These are phyloP conservation scores for Hypoxylon sp. DNA, from an alignment of 2,329 filamentous ascomycete species.

Conservation along the genomic window DNA sequence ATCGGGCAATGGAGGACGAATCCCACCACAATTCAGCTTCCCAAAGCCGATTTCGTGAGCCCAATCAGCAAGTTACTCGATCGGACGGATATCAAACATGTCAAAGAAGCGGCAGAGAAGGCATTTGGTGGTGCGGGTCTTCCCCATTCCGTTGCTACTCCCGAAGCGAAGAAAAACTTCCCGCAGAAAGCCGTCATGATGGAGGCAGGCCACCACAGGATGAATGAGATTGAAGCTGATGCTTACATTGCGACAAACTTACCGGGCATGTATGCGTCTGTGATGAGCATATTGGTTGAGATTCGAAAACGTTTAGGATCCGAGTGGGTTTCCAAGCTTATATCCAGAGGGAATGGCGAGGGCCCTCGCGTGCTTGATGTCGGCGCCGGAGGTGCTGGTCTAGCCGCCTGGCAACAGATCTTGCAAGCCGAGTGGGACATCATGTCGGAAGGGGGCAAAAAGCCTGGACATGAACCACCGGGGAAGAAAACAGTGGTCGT, in stretches of 20 bases:
- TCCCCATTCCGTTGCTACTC: constrained; percentile 81
- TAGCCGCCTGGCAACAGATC: constrained; percentile 82
- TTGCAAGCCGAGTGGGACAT: constrained; percentile 83
- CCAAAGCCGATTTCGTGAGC: constrained; percentile 73
- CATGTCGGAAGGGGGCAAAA: constrained; percentile 65
- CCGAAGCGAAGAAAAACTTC: constrained; percentile 65
- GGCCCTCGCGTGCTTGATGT: constrained; percentile 77
- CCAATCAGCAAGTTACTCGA: constrained; percentile 78
- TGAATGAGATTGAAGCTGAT: constrained; percentile 82
- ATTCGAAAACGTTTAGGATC: constrained; percentile 78
- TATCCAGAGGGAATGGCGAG: constrained; percentile 67
- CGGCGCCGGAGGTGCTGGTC: constrained; percentile 77
- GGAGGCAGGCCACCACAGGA: constrained; percentile 71
- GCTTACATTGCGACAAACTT: constrained; percentile 76
- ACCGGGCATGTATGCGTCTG: constrained; percentile 76
- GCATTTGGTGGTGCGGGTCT: constrained; percentile 82
- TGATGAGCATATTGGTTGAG: constrained; percentile 76
- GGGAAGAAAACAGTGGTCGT: constrained; percentile 86
- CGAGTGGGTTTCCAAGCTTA: constrained; percentile 74
- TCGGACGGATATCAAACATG: constrained; percentile 77
- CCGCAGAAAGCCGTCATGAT: constrained; percentile 74
- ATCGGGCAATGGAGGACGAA: constrained; percentile 79
- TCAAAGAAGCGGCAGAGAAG: constrained; percentile 76
- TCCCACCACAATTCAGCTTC: constrained; percentile 80
- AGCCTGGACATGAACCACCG: constrained; percentile 60